phyloP scores from a whole-genome alignment of 2,329 filamentous ascomycete species.

The Aspergillus novoparasiticus region DNA sequence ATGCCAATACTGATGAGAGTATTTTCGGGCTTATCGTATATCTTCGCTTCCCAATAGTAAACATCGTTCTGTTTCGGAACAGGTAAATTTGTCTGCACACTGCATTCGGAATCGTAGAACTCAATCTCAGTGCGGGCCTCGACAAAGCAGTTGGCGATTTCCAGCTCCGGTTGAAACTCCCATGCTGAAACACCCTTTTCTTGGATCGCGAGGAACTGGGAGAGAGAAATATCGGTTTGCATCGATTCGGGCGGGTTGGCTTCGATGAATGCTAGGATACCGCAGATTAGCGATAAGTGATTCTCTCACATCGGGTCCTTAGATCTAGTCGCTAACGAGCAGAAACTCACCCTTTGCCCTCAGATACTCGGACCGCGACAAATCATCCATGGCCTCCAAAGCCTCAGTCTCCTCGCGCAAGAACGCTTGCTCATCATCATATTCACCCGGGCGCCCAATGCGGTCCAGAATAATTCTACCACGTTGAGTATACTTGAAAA shows the following conservation, averaged over 20 bases:
- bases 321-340: neutral
- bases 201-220: slow-evolving; percentile 96
- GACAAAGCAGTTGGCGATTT: slow-evolving; percentile 98
- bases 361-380: slow-evolving; percentile 85
- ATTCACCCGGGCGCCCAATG: slow-evolving; percentile 90
- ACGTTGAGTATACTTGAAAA: slow-evolving; percentile 85
- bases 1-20: slow-evolving; percentile 89
- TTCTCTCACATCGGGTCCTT: neutral
- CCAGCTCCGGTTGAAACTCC: slow-evolving; percentile 98
- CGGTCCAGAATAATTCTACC: slow-evolving; percentile 92
- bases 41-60: slow-evolving; percentile 99
- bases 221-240: slow-evolving; percentile 95
- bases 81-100: slow-evolving; percentile 93
- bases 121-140: slow-evolving; percentile 96
- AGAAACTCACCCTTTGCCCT: slow-evolving; percentile 81
- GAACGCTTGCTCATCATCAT: slow-evolving; percentile 96
- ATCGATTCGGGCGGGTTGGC: slow-evolving; percentile 93
- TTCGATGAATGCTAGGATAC: slow-evolving; percentile 76
- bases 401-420: slow-evolving; percentile 92
- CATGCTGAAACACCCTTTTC: slow-evolving; percentile 99
- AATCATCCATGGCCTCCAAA: slow-evolving; percentile 91
- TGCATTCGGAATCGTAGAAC: slow-evolving; percentile 97
- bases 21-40: slow-evolving; percentile 93
- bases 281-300: neutral
- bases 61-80: slow-evolving; percentile 99